Evolutionary conservation across 495 filamentous ascomycete genomes (phyloP).

Genomic region (Sporormia fimetaria): DNA sequence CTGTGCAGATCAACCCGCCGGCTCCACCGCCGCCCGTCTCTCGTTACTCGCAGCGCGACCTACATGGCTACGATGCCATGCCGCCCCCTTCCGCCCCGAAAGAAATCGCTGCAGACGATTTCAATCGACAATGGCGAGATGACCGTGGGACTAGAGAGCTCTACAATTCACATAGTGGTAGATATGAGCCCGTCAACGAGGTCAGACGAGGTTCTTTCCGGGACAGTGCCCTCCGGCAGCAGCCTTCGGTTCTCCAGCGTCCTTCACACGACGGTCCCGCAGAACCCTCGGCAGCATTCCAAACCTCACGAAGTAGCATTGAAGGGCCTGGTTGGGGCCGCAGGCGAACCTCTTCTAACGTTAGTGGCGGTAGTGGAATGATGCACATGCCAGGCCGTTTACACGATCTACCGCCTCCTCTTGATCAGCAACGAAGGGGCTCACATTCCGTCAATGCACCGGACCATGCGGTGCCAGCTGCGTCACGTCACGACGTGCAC

Average conservation of each 20-base stretch:
- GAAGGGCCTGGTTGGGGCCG: slow-evolving; percentile 60
- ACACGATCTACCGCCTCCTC: too few species aligned
- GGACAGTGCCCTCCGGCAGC: slow-evolving; percentile 57
- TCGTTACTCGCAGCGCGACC: slow-evolving; percentile 23
- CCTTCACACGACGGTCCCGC: slow-evolving; percentile 57
- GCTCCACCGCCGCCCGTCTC: slow-evolving; percentile 26
- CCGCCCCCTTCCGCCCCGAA: slow-evolving; percentile 46
- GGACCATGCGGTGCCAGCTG: slow-evolving; percentile 26
- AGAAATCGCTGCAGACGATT: slow-evolving; percentile 91
- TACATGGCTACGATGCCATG: slow-evolving; percentile 34
- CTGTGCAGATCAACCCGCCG: slow-evolving; percentile 43
- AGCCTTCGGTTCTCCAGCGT: slow-evolving; percentile 73
- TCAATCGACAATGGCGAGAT: slow-evolving; percentile 78
- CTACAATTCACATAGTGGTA: slow-evolving; percentile 87
- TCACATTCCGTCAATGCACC: slow-evolving; percentile 36
- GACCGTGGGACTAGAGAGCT: slow-evolving; percentile 58
- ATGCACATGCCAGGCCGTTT: too few species aligned
- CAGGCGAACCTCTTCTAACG: slow-evolving; percentile 83
- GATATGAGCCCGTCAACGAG: slow-evolving; percentile 81
- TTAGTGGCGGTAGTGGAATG: slow-evolving; percentile 84
- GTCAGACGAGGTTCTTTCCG: slow-evolving; percentile 55
- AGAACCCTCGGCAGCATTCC: slow-evolving; percentile 86
- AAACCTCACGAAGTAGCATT: slow-evolving; percentile 57
- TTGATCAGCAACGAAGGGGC: slow-evolving; percentile 34
- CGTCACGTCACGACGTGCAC: slow-evolving; percentile 10